Evolutionary conservation across 768 basidiomycete species (phyloP).

Genomic region (Tulasnella sp.): DNA sequence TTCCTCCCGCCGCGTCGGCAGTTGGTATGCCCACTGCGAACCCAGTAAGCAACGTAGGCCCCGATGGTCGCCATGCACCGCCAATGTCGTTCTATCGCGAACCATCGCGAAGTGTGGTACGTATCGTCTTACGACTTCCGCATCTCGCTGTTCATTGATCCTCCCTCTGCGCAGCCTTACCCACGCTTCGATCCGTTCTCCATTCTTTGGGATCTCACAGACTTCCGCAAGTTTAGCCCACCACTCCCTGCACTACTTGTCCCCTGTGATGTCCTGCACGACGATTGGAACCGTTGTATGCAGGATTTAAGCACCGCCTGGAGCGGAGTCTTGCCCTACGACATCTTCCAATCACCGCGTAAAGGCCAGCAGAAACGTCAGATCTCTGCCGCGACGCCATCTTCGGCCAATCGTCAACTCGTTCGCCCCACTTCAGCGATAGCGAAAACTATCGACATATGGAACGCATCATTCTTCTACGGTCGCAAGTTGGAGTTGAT

Average conservation of each 20-base stretch:
- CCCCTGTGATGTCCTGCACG: conserved; percentile 66
- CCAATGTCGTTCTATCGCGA: conserved; percentile 14
- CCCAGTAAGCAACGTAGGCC: not conserved
- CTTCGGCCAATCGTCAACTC: not conserved
- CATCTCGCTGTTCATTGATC: not conserved
- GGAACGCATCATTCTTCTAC: conserved; percentile 72
- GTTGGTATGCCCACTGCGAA: too few relatives aligned
- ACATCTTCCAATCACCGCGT: conserved; percentile 29
- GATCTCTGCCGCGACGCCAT: conserved; percentile 29
- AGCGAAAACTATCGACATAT: conserved; percentile 67
- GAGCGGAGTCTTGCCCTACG: conserved; percentile 59
- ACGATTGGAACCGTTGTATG: conserved; percentile 59
- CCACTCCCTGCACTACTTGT: conserved; percentile 49
- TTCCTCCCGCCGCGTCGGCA: not conserved
- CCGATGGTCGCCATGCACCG: not conserved
- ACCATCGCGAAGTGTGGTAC: conserved; percentile 2
- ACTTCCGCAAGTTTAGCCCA: conserved; percentile 38
- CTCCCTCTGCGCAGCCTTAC: conserved; percentile 42
- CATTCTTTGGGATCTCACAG: conserved; percentile 64
- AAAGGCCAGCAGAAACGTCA: conserved; percentile 34
- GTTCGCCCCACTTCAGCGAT: conserved; percentile 11
- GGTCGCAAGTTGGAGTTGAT: conserved; percentile 69
- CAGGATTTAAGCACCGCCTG: conserved; percentile 71
- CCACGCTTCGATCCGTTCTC: conserved; percentile 62
- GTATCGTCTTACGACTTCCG: not conserved